Evolutionary conservation across 495 filamentous ascomycete species (phyloP).

Genomic region (Aspergillus carlsbadensis): DNA sequence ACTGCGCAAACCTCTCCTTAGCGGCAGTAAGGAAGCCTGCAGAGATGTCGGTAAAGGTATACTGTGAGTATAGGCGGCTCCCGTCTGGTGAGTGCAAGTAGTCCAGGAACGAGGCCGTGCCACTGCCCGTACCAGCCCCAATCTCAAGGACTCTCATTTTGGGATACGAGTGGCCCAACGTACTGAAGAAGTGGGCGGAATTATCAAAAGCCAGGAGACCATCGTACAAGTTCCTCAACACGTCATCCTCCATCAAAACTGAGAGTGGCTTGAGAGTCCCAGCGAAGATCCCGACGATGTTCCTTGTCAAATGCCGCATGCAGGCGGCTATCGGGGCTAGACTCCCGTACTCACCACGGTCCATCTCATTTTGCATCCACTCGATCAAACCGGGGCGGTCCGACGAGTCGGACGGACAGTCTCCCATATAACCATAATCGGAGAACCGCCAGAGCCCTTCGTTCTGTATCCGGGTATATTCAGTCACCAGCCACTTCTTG

Average conservation of each 20-base stretch:
- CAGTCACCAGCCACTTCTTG: neutral
- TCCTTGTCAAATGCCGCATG: neutral
- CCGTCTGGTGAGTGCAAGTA: neutral
- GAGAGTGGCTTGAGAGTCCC: neutral
- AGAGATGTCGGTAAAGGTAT: constrained; percentile 38
- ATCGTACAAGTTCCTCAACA: neutral
- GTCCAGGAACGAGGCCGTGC: neutral
- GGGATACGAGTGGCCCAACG: constrained; percentile 5
- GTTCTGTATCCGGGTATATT: neutral
- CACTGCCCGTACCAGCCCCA: constrained; percentile 5
- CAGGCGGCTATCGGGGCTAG: neutral
- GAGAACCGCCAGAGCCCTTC: neutral
- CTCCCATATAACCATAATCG: neutral
- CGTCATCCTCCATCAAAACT: constrained; percentile 1
- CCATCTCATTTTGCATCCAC: neutral
- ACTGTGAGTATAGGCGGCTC: constrained; percentile 12
- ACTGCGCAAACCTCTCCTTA: constrained; percentile 37
- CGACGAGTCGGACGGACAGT: neutral
- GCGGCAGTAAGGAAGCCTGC: constrained; percentile 49
- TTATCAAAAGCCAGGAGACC: neutral
- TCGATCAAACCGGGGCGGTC: neutral
- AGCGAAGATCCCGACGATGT: neutral
- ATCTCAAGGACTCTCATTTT: constrained; percentile 7
- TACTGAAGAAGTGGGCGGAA: neutral
- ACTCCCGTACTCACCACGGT: neutral